Conservation (phyloP, 352 stramenopile genomes). For the Saprolegnia parasitica region DNA sequence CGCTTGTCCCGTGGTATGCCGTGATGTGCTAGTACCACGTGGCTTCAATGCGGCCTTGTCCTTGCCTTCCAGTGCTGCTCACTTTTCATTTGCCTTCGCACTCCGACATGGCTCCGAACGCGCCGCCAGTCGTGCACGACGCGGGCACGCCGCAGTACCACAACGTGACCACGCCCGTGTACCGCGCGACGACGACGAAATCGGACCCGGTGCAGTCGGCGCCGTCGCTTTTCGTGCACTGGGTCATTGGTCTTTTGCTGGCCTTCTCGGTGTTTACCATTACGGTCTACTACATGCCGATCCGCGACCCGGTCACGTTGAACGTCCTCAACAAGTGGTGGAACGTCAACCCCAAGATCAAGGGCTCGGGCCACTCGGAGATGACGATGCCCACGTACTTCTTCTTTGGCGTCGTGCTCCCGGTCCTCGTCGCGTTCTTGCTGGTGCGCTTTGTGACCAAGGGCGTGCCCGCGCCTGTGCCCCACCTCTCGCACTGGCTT, state of each 20-base stretch:
- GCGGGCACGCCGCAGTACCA: not conserved
- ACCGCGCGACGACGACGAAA: not conserved
- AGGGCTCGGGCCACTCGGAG: conserved; percentile 35
- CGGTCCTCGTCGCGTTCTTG: conserved; percentile 38
- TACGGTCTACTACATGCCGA: not conserved
- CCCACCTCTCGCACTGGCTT: conserved; percentile 33
- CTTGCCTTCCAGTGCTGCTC: not conserved
- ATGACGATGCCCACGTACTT: conserved; percentile 58
- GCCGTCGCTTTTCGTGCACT: not conserved
- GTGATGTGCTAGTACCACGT: too few species aligned
- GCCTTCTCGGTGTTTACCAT: conserved; percentile 4
- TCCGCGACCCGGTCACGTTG: not conserved
- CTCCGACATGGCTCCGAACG: not conserved
- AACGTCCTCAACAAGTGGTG: conserved; percentile 21
- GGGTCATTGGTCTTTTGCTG: conserved; percentile 5
- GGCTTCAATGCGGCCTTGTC: not conserved
- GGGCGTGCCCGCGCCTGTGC: conserved; percentile 8
- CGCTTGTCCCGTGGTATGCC: too few species aligned
- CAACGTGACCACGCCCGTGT: not conserved
- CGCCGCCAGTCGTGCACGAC: not conserved
- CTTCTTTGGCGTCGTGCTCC: conserved; percentile 40
- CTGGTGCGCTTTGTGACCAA: conserved; percentile 39
- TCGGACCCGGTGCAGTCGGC: not conserved
- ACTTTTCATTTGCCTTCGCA: not conserved
- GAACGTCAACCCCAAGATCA: conserved; percentile 25